Base-by-base conservation (phyloP, 108 stramenopile genomes). In the Bacterosira constricta region DNA sequence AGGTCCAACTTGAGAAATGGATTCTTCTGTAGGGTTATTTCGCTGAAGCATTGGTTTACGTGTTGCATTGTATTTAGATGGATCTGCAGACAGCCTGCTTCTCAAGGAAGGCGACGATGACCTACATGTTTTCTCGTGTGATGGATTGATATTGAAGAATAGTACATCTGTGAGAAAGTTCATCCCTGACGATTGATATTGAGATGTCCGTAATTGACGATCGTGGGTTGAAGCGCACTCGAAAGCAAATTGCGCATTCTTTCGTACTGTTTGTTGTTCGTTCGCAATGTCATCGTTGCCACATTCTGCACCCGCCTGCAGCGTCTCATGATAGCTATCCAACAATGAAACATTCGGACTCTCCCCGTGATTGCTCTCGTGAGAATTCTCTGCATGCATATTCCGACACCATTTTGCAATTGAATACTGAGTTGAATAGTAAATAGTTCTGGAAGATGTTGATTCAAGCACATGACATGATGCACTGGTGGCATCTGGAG, bases 101-200 rank as follows among this genome's bases (percentile, higher is more conserved):
- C 57, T 44, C 47, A 32, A 52, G 29, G 50, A 15, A 35, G 1
- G 21, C 34, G 34, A 30, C 0, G 59, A 18, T 30, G 51, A 75
- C 42, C 52, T n/a, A 0, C 25, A n/a, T n/a, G n/a, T 61, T 56
- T 52, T 62, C 17, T 56, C 44, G 41, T 36, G 11, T 1, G 61
- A 63, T 65, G 72, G 42, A 64, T 66, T 46, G 27, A 90, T 82
- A 58, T 90, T 82, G 60, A 90, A 90, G 67, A 90, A 90, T 25
- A 90, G 56, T 13, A 86, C 75, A 77, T 90, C 89, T 0, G 79
- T 73, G n/a, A 57, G 83, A 54, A 80, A 88, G 31, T 63, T 46
- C 21, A 86, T 45, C 0, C 83, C 74, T 3, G 81, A 62, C 17
- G 73, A 63, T 6, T 61, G 12, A 56, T 83, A 90, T 57, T 90